phyloP scores from a whole-genome alignment of 1,284 basidiomycete genomes.

The Apiotrichum siamense region DNA sequence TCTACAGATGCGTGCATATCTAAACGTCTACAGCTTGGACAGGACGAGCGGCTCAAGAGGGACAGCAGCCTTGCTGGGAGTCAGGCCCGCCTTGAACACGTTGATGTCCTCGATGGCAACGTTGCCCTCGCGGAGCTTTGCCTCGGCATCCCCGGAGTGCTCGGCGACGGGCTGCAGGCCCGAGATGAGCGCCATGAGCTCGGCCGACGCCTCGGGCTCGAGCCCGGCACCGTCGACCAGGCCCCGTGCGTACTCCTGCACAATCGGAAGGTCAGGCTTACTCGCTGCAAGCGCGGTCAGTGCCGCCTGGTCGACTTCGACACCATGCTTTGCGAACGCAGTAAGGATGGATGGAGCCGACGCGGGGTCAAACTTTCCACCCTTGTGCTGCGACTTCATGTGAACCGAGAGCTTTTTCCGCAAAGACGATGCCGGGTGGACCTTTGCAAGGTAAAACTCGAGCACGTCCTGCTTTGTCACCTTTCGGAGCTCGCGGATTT shows the following conservation, averaged over 20 bases:
- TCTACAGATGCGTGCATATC: slow-evolving; percentile 1
- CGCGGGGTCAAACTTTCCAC: slow-evolving; percentile 56
- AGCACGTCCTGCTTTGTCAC: slow-evolving; percentile 74
- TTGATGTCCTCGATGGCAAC: slow-evolving; percentile 64
- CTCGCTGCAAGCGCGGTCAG: slow-evolving; percentile 50
- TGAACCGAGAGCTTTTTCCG: slow-evolving; percentile 79
- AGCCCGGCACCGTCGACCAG: slow-evolving; percentile 45
- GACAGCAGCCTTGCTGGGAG: slow-evolving; percentile 46
- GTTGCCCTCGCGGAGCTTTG: slow-evolving; percentile 53
- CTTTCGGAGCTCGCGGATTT: slow-evolving; percentile 59
- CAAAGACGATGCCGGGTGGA: slow-evolving; percentile 63
- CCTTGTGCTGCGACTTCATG: slow-evolving; percentile 56
- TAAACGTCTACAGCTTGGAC: slow-evolving; percentile 22
- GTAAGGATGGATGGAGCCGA: slow-evolving; percentile 62
- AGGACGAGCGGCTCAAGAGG: slow-evolving; percentile 47
- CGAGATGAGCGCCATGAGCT: slow-evolving; percentile 55
- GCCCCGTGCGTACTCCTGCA: slow-evolving; percentile 56
- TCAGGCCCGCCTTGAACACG: slow-evolving; percentile 62
- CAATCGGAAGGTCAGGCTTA: slow-evolving; percentile 52
- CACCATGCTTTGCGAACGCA: slow-evolving; percentile 53
- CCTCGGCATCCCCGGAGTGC: slow-evolving; percentile 49
- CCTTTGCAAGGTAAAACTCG: slow-evolving; percentile 62
- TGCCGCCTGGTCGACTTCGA: slow-evolving; percentile 54
- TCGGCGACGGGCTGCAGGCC: slow-evolving; percentile 52
- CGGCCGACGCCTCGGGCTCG: slow-evolving; percentile 50